These are phyloP conservation scores for Lentinula detonsa DNA, from an alignment of 768 basidiomycete species.

Conservation along the genomic window DNA sequence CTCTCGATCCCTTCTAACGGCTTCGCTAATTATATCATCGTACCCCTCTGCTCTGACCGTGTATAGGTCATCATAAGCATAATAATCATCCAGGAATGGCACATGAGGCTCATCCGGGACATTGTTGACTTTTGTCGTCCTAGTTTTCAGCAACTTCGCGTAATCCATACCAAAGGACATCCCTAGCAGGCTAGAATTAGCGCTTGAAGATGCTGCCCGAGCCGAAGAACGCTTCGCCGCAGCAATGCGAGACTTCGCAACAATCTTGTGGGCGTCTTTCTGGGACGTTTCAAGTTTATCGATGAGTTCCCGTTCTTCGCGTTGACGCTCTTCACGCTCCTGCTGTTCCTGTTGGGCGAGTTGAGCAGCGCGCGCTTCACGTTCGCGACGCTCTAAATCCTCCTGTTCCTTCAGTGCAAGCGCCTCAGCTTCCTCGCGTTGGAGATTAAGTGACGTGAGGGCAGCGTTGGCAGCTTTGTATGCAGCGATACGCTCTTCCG, in stretches of 20 bases:
- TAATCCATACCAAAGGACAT: constrained; percentile 37
- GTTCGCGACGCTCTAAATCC: constrained; percentile 68
- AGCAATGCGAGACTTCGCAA: constrained; percentile 62
- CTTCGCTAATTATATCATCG: constrained; percentile 69
- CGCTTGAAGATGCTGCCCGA: constrained; percentile 33
- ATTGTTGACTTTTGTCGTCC: constrained; percentile 57
- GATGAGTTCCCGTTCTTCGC: constrained; percentile 67
- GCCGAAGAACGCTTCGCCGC: constrained; percentile 57
- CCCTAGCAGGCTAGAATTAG: constrained; percentile 12
- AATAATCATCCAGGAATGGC: constrained; percentile 71
- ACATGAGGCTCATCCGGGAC: constrained; percentile 78
- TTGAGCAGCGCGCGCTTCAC: constrained; percentile 49
- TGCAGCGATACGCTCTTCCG: constrained; percentile 75
- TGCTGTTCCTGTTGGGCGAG: constrained; percentile 27
- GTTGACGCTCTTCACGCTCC: constrained; percentile 41
- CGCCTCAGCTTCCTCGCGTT: constrained; percentile 73
- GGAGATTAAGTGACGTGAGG: constrained; percentile 77
- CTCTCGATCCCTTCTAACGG: constrained; percentile 68
- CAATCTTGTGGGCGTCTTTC: constrained; percentile 61
- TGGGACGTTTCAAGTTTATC: constrained; percentile 76
- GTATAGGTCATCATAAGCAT: constrained; percentile 69
- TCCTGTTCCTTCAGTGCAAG: constrained; percentile 73
- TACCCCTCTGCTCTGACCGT: constrained; percentile 49
- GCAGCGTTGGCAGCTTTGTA: constrained; percentile 80
- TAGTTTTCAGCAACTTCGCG: constrained; percentile 48